Evolutionary conservation across 176 grass and related monocot species (phyloP), one percentile per base, ranked within the genome.

Genomic region (Lolium rigidum): DNA sequence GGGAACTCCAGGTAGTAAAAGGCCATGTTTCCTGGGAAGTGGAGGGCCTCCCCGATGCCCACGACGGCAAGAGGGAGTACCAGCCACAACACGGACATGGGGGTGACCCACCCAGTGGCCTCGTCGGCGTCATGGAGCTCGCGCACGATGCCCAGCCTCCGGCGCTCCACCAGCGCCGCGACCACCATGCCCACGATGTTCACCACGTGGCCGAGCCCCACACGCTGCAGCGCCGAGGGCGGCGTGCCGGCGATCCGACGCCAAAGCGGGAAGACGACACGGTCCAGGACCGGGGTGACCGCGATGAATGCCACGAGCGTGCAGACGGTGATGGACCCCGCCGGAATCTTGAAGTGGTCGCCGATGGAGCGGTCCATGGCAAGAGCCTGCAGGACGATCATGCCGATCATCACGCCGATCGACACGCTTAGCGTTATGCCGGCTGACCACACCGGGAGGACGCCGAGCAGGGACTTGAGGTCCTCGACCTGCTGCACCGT

Each of bases 1-100:
- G 88, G 91, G 63, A 93, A 93, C 48, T 85, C 91, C 11, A 82
- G 70, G 39, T 88, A 93, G 81, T 88, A 93, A 13, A 93, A 70
- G 2, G 54, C 88, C 13, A 93, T 83, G 43, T 90, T 78, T 28
- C 88, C 82, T 0, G 91, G 78, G 48, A 93, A 90, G 65, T 87
- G 85, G 39, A 86, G 65, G 17, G 85, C 77, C 52, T 87, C 77
- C 39, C 39, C 77, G 26, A 80, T 85, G 35, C 85, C 91, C 1
- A 49, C 20, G 22, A 86, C 9, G 0, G 47, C 85, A 38, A 90
- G 25, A 0, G 88, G 88, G 54, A 88, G 12, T 9, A 93, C 17
- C 20, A 93, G 88, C 91, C 88, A 93, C 17, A 90, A 4, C 46
- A 59, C 91, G 4, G 77, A 88, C 88, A 93, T 88, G 2, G 91